Percentiles rank a stretch among this genome's conserved stretches.
Evolutionary conservation across 768 basidiomycete species (phyloP).

Genomic region (Amanita exitialis): DNA sequence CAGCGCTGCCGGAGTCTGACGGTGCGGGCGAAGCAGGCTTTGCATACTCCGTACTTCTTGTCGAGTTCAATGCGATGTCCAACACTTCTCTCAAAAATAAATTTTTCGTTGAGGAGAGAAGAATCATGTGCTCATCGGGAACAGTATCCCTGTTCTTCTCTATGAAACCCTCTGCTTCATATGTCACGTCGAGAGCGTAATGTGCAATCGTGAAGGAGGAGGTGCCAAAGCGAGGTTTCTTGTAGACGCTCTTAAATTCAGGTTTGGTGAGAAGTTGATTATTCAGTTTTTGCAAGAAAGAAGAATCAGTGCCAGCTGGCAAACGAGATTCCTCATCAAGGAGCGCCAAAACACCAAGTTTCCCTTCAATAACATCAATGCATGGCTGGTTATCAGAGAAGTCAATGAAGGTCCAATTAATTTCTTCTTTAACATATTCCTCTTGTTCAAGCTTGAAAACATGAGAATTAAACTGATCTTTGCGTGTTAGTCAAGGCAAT

Average conservation of each 20-base stretch:
- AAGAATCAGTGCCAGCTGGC: constrained; percentile 84
- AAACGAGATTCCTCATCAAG: constrained; percentile 97
- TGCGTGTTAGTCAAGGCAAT: constrained; percentile 7
- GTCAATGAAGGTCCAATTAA: constrained; percentile 99
- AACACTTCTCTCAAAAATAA: constrained; percentile 91
- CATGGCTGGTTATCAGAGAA: constrained; percentile 99
- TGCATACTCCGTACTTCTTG: constrained; percentile 55
- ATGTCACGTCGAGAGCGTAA: constrained; percentile 96
- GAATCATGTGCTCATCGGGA: constrained; percentile 92
- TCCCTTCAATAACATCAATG: constrained; percentile 97
- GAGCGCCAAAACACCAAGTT: constrained; percentile 86
- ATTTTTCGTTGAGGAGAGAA: constrained; percentile 83
- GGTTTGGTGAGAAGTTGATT: constrained; percentile 71
- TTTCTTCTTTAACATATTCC: constrained; percentile 96
- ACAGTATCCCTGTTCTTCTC: constrained; percentile 99
- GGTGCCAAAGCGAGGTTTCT: constrained; percentile 98
- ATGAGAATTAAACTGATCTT: constrained; percentile 87
- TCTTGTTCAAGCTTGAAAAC: constrained; percentile 99
- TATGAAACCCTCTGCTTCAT: constrained; percentile 96
- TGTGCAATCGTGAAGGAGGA: constrained; percentile 97
- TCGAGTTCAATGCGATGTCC: constrained; percentile 76
- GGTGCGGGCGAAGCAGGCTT: constrained; percentile 66
- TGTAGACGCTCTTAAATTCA: constrained; percentile 82
- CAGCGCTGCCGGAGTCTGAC: constrained; percentile 69
- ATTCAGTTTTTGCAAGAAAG: constrained; percentile 90